These are phyloP conservation scores for Penicillium canescens DNA, from an alignment of 495 filamentous ascomycete genomes.

Conservation along the genomic window DNA sequence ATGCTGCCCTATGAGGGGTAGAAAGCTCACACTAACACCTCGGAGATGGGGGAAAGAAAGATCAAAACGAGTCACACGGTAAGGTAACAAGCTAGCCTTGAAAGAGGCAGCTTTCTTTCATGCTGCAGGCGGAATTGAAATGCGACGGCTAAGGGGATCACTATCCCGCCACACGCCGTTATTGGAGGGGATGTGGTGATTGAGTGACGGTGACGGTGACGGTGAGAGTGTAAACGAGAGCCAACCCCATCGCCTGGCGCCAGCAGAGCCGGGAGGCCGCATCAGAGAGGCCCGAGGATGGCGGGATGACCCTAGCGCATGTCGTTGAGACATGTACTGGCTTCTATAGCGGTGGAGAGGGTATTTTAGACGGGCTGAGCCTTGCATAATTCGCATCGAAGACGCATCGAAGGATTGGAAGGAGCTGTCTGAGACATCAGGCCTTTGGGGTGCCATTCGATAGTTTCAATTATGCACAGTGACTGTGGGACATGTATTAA, in stretches of 20 bases:
- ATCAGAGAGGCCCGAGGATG: constrained; percentile 20
- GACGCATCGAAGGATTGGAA: constrained; percentile 36
- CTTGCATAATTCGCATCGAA: constrained; percentile 30
- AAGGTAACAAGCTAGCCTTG: neutral
- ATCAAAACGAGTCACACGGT: constrained; percentile 7
- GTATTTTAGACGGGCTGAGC: constrained; percentile 13
- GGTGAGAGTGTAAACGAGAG: too few species aligned
- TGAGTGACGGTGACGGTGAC: neutral
- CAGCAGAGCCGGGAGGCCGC: constrained; percentile 7
- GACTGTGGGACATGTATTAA: neutral
- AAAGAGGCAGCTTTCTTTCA: neutral
- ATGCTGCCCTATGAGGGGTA: neutral
- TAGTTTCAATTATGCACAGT: neutral
- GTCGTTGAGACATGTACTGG: neutral
- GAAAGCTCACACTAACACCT: constrained; percentile 3
- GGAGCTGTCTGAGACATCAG: constrained; percentile 11
- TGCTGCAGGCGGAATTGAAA: constrained; percentile 5
- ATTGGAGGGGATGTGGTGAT: neutral
- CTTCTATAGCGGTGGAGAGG: neutral
- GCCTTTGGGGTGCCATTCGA: constrained; percentile 1
- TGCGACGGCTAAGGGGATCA: neutral
- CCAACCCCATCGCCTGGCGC: too few species aligned
- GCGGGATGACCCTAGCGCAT: constrained; percentile 22
- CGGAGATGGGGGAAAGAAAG: neutral
- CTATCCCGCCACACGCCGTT: neutral